Percentiles rank a stretch among this genome's conserved stretches.
Conservation (phyloP, 345 rosid species). For the Barbarea vulgaris region DNA sequence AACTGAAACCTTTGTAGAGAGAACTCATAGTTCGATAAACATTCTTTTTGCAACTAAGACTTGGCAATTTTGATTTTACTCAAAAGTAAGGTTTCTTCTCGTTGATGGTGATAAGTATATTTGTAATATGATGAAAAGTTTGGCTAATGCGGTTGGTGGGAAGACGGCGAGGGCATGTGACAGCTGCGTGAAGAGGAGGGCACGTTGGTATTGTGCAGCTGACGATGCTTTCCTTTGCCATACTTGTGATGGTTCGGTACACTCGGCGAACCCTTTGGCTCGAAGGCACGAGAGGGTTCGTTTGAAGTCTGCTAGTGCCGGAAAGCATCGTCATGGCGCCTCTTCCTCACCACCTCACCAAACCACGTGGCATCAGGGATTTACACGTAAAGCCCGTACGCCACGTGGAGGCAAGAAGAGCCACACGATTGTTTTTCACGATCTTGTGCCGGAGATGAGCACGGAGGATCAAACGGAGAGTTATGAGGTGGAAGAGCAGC, state of each 20-base stretch:
- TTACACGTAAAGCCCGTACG: constrained; percentile 78
- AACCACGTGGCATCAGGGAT: constrained; percentile 73
- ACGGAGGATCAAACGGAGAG: constrained; percentile 60
- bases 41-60: constrained; percentile 31
- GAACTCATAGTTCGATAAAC: constrained; percentile 2
- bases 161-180: constrained; percentile 94
- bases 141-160: constrained; percentile 70
- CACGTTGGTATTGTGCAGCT: constrained; percentile 92
- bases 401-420: constrained; percentile 57
- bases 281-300: constrained; percentile 82
- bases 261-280: constrained; percentile 84
- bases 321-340: constrained; percentile 7
- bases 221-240: constrained; percentile 98
- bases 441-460: constrained; percentile 73
- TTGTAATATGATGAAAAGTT: constrained; percentile 41
- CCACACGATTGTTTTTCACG: constrained; percentile 35
- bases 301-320: constrained; percentile 48
- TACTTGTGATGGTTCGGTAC: constrained; percentile 76
- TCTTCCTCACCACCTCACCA: constrained; percentile 39
- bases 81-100: constrained; percentile 2
- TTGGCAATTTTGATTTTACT: constrained; percentile 5
- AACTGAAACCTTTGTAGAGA: constrained; percentile 24
- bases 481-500: constrained; percentile 67
- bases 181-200: constrained; percentile 71
- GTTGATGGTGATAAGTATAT: constrained; percentile 11